Evolutionary conservation across 768 basidiomycete genomes (phyloP), one percentile per base, ranked within the genome.

Genomic region (Rhizopogon roseolus): DNA sequence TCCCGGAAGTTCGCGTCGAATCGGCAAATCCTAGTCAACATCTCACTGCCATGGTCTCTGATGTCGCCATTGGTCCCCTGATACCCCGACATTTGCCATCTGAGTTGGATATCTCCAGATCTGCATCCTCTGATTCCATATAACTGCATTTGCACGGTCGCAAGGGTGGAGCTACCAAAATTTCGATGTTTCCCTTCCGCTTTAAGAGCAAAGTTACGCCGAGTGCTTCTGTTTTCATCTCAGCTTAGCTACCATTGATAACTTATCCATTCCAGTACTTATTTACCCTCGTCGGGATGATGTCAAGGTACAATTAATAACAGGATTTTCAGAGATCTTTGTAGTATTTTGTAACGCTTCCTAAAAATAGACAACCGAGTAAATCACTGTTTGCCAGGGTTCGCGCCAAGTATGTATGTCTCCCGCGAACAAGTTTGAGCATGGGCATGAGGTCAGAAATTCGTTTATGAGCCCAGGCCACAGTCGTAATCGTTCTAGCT

Each of bases 1-100:
- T 68, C 14, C 68, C 68, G 28, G 64, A 68, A 40, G 57, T 61
- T 27, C 41, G 60, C 6, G 25, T 36, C 9, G 68, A 69, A 19
- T 41, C 29, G 39, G 56, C 22, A 25, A 57, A 61, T 44, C 61
- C 42, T 14, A 58, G 51, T 7, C 68, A 61, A 40, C 61, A 64
- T 41, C 53, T 70, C 28, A 58, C 58, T n/a, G 69, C 64, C 27
- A 64, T 58, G 2, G 59, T 60, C 22, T 49, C 48, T 36, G 68
- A 69, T 41, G 53, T 71, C 22, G 50, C 46, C 19, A 27, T 27
- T 49, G 17, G 48, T 17, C 27, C 16, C 28, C 51, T 36, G 34
- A 36, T 48, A 36, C 22, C 32, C 34, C 46, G 7, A 25, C 14
- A 36, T 36, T 6, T 16, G 7, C 46, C 46, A 34, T 9, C 46